These are phyloP conservation scores for Haberlea rhodopensis DNA, from an alignment of 257 asterid genomes.

Conservation along the genomic window DNA sequence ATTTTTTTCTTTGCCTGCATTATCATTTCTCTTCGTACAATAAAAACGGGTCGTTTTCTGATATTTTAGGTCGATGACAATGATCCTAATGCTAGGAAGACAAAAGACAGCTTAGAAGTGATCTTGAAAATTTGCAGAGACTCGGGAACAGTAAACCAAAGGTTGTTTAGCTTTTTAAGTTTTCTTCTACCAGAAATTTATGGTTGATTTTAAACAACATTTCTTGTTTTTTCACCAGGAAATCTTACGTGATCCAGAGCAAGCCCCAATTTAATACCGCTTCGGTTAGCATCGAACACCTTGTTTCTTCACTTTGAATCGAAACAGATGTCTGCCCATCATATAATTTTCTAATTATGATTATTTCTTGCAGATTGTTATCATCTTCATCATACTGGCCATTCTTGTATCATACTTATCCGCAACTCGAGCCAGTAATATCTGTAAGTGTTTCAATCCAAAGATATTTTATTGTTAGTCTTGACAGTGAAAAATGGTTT, in stretches of 20 bases:
- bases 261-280: constrained; percentile 50
- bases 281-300: constrained; percentile 43
- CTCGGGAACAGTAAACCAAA: constrained; percentile 55
- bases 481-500: background rate
- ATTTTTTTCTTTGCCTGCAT: constrained; percentile 6
- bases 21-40: background rate
- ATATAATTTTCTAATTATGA: constrained; percentile 25
- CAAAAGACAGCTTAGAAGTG: constrained; percentile 56
- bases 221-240: constrained; percentile 42
- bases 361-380: constrained; percentile 51
- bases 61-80: constrained; percentile 56
- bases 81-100: constrained; percentile 83
- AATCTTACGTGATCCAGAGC: constrained; percentile 58
- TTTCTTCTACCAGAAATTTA: background rate
- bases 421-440: constrained; percentile 35
- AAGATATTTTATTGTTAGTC: background rate
- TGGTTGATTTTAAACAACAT: background rate
- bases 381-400: constrained; percentile 60
- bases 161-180: constrained; percentile 31
- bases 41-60: background rate
- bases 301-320: constrained; percentile 2
- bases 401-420: constrained; percentile 49
- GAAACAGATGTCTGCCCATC: background rate
- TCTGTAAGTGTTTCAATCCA: constrained; percentile 38
- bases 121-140: constrained; percentile 80